These are phyloP conservation scores for Bryoglossum gracile DNA, from an alignment of 495 filamentous ascomycete genomes.

Conservation along the genomic window DNA sequence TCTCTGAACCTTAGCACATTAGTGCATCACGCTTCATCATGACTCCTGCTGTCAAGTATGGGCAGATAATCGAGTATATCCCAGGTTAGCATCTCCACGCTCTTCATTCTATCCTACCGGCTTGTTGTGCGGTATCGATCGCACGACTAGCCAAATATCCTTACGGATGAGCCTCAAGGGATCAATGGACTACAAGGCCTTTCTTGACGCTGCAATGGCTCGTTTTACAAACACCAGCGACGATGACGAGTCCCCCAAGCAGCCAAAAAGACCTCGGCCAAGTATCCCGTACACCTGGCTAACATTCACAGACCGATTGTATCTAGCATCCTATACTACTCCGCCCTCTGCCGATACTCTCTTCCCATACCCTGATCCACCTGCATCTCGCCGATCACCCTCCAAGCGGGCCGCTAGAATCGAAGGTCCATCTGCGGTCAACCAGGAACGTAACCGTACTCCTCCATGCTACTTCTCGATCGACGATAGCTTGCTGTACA, in stretches of 20 bases:
- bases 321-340: conserved; percentile 85
- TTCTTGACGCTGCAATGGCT: background rate
- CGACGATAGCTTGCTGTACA: conserved; percentile 89
- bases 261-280: background rate
- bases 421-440: conserved; percentile 42
- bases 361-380: conserved; percentile 71
- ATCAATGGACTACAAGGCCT: background rate
- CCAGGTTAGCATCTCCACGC: conserved; percentile 35
- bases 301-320: conserved; percentile 69
- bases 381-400: conserved; percentile 52
- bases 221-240: background rate
- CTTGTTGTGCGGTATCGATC: conserved; percentile 8
- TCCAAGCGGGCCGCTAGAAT: conserved; percentile 68
- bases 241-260: background rate
- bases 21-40: conserved; percentile 16
- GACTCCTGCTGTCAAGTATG: conserved; percentile 30
- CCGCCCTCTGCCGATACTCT: conserved; percentile 70
- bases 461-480: conserved; percentile 91
- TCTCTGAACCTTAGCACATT: background rate
- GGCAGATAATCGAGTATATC: conserved; percentile 52
- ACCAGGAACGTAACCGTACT: conserved; percentile 30
- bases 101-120: conserved; percentile 2
- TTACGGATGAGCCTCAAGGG: conserved; percentile 7
- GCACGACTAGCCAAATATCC: conserved; percentile 14
- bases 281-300: conserved; percentile 17